Percentiles rank a stretch among this genome's conserved stretches.
Evolutionary conservation across 169 alveolate genomes (phyloP).

Genomic region (Eimeria nieschulzi): DNA sequence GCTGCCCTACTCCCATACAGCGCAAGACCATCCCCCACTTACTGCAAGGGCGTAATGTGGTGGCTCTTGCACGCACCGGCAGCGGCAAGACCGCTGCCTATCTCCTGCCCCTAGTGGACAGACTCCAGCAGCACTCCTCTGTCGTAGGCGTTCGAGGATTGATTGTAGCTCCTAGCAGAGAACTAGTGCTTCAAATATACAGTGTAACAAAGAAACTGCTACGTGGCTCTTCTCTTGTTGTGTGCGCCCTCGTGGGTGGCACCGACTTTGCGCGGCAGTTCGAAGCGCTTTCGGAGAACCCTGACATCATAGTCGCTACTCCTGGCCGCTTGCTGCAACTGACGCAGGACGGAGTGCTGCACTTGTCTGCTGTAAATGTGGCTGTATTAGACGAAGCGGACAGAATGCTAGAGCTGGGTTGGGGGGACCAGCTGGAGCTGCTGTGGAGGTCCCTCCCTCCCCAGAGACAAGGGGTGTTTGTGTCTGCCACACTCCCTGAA

Average conservation of each 20-base stretch:
- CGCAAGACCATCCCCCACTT: slow-evolving; percentile 92
- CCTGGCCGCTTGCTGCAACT: slow-evolving; percentile 85
- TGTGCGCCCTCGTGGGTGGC: slow-evolving; percentile 93
- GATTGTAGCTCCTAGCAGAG: slow-evolving; percentile 93
- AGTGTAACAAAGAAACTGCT: slow-evolving; percentile 79
- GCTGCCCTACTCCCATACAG: slow-evolving; percentile 94
- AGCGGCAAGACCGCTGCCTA: slow-evolving; percentile 95
- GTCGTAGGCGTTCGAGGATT: slow-evolving; percentile 93
- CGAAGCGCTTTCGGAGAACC: slow-evolving; percentile 92
- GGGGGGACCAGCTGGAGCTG: slow-evolving; percentile 90
- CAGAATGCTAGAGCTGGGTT: slow-evolving; percentile 93
- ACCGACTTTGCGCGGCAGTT: slow-evolving; percentile 92
- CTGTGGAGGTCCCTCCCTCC: slow-evolving; percentile 88
- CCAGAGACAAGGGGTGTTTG: slow-evolving; percentile 86
- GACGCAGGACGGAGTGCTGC: slow-evolving; percentile 87
- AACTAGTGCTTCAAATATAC: slow-evolving; percentile 89
- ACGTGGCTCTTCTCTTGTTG: slow-evolving; percentile 83
- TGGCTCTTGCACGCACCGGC: slow-evolving; percentile 94
- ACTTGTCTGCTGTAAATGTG: slow-evolving; percentile 86
- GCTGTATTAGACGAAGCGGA: slow-evolving; percentile 96
- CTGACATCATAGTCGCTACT: slow-evolving; percentile 82
- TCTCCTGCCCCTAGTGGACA: slow-evolving; percentile 87
- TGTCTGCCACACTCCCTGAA: slow-evolving; percentile 94
- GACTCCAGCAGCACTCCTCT: slow-evolving; percentile 81
- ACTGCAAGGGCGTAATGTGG: slow-evolving; percentile 90